Base-by-base conservation (phyloP, 169 alveolate species). In the Plasmodium knowlesi region DNA sequence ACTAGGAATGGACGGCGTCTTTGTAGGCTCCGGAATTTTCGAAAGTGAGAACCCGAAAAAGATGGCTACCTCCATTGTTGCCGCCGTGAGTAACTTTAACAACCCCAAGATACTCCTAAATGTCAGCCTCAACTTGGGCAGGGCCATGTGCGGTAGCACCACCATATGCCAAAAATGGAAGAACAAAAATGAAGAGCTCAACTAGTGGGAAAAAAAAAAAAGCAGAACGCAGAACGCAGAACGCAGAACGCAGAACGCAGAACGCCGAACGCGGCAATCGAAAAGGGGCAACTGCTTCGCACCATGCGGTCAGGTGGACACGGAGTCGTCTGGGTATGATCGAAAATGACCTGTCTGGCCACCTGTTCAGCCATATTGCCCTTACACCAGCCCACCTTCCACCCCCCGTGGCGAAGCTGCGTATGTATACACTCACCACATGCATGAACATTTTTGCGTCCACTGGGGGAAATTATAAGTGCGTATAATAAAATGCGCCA, bases 11-110 rank as follows among this genome's bases (percentile, higher is more conserved):
- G 98, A 96, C 43, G 98, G 98, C 46, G 98, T 96, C 32, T 96
- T 96, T 92, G 98, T 96, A 19, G 97, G 97, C n/a, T 92, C 96
- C 32, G 97, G 97, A 81, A 95, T 96, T 84, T 96, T 96, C 96
- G 95, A 95, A 95, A 95, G 97, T 30, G 88, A 81, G 61, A 84
- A 94, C 37, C 98, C 98, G 1, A 96, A 80, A 37, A 94, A 93
- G 91, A 93, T 96, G 46, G 97, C 97, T 14, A 74, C 95, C 1
- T 97, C 98, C 12, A 96, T 96, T 71, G 97, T 95, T 92, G 79
- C 82, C 46, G 96, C 95, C 0, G 94, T 89, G 50, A 79, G 91
- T 32, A 79, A 89, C 53, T 89, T 89, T 50, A 89, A 89, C 50
- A 89, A 89, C 57, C 94, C 90, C 3, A 89, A 89, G 61, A 61